These are phyloP conservation scores for Macaranga tanarius DNA, from an alignment of 441 rosid genomes.

Conservation along the genomic window DNA sequence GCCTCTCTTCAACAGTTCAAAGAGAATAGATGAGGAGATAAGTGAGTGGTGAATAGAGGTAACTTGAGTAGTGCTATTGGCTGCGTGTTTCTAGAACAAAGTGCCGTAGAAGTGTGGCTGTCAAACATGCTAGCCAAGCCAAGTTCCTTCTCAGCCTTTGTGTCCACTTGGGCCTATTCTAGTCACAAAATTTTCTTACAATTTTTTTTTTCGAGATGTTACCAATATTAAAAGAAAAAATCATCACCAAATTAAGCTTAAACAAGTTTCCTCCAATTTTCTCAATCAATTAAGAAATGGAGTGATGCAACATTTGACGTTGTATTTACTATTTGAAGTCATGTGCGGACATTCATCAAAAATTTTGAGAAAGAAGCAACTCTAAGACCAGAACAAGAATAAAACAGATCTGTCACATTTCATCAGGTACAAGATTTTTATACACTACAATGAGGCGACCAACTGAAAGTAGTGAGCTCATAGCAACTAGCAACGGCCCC, in stretches of 20 bases:
- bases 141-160: neutral
- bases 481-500: neutral
- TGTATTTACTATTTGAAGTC: too few species aligned
- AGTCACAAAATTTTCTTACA: neutral
- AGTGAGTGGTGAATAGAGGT: slow-evolving; percentile 23
- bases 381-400: neutral
- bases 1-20: neutral
- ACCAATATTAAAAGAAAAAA: too few species aligned
- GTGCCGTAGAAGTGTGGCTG: slow-evolving; percentile 50
- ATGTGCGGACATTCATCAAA: too few species aligned
- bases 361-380: neutral
- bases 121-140: slow-evolving; percentile 10
- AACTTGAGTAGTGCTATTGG: neutral
- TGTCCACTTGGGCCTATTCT: neutral
- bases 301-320: too few species aligned
- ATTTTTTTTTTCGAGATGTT: too few species aligned
- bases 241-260: too few species aligned
- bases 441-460: neutral
- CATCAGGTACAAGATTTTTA: neutral
- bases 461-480: neutral
- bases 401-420: neutral
- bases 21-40: slow-evolving; percentile 30
- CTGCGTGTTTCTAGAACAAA: neutral
- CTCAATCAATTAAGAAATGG: too few species aligned
- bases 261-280: too few species aligned